Conservation (phyloP, 495 filamentous ascomycete genomes). For the Mycothermus thermophilus region DNA sequence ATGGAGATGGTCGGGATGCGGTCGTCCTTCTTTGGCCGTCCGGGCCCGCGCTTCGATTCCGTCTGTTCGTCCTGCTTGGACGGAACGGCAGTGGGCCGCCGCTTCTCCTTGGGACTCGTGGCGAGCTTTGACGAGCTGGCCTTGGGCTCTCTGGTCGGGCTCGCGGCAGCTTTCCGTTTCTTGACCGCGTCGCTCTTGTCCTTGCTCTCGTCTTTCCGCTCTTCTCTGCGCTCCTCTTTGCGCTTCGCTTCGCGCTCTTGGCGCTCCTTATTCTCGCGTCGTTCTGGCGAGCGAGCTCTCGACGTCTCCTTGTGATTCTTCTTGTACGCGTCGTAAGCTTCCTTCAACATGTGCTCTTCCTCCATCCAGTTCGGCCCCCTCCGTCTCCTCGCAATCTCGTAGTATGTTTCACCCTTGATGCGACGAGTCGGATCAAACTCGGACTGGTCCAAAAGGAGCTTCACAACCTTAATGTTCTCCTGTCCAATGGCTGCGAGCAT, state of each 20-base stretch:
- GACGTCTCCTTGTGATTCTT: constrained; percentile 28
- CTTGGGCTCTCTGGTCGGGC: constrained; percentile 34
- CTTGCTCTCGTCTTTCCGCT: constrained; percentile 34
- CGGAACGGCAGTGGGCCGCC: constrained; percentile 23
- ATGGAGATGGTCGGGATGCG: constrained; percentile 28
- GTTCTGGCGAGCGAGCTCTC: constrained; percentile 38
- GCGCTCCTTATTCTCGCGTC: constrained; percentile 31
- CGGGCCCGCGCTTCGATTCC: constrained; percentile 34
- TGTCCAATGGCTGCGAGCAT: constrained; percentile 90
- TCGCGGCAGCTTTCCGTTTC: constrained; percentile 35
- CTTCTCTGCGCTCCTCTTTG: constrained; percentile 34
- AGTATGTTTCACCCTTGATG: constrained; percentile 60
- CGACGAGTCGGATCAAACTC: constrained; percentile 66
- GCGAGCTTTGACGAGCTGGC: constrained; percentile 21
- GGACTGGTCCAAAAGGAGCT: constrained; percentile 62
- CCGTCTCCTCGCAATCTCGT: constrained; percentile 67
- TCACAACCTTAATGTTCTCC: constrained; percentile 69
- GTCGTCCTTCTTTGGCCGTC: constrained; percentile 36
- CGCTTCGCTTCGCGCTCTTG: constrained; percentile 35
- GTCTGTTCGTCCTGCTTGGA: constrained; percentile 26
- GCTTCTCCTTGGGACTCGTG: constrained; percentile 31
- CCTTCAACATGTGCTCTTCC: constrained; percentile 68
- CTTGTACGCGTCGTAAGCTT: constrained; percentile 56
- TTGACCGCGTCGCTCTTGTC: constrained; percentile 24
- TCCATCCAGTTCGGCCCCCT: constrained; percentile 80